phyloP scores from a whole-genome alignment of 805 yeast species.

The Ogataea naganishii region DNA sequence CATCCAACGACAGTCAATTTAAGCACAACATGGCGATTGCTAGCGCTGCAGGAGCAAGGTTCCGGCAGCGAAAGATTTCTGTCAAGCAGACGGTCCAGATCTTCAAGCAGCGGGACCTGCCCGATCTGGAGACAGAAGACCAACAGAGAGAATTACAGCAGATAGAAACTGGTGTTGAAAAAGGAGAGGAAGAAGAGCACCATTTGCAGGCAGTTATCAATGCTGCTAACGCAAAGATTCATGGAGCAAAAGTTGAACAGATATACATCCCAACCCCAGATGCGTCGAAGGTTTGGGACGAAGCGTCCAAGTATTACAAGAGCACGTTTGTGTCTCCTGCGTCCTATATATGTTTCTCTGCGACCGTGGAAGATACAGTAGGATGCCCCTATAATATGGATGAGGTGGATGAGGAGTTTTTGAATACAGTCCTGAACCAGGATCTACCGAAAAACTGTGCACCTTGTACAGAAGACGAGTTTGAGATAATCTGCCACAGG shows the following conservation, averaged over 20 bases:
- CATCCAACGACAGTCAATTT: too few relatives aligned
- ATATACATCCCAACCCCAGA: slow-evolving; percentile 95
- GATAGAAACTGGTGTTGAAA: slow-evolving; percentile 96
- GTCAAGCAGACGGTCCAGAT: slow-evolving; percentile 82
- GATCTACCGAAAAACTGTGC: slow-evolving; percentile 20
- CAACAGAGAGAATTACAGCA: slow-evolving; percentile 83
- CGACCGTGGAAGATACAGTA: slow-evolving; percentile 91
- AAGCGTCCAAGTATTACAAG: slow-evolving; percentile 62
- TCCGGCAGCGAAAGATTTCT: slow-evolving; percentile 90
- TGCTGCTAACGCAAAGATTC: slow-evolving; percentile 62
- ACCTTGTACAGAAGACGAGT: slow-evolving; percentile 69
- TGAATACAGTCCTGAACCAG: slow-evolving; percentile 32
- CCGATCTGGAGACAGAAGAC: slow-evolving; percentile 68
- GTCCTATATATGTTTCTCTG: slow-evolving; percentile 78
- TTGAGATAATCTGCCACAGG: slow-evolving; percentile 66
- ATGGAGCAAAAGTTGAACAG: slow-evolving; percentile 40
- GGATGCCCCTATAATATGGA: slow-evolving; percentile 88
- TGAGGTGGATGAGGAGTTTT: slow-evolving; percentile 72
- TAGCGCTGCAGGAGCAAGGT: slow-evolving; percentile 52
- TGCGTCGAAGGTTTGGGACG: slow-evolving; percentile 78
- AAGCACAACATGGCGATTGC: slow-evolving; percentile 24
- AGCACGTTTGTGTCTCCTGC: slow-evolving; percentile 65
- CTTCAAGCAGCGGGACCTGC: slow-evolving; percentile 68
- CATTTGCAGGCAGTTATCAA: slow-evolving; percentile 88
- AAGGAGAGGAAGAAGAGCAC: slow-evolving; percentile 93